Evolutionary conservation across 2,329 filamentous ascomycete species (phyloP), one percentile per base, ranked within the genome.

Genomic region (Colletotrichum sp.): DNA sequence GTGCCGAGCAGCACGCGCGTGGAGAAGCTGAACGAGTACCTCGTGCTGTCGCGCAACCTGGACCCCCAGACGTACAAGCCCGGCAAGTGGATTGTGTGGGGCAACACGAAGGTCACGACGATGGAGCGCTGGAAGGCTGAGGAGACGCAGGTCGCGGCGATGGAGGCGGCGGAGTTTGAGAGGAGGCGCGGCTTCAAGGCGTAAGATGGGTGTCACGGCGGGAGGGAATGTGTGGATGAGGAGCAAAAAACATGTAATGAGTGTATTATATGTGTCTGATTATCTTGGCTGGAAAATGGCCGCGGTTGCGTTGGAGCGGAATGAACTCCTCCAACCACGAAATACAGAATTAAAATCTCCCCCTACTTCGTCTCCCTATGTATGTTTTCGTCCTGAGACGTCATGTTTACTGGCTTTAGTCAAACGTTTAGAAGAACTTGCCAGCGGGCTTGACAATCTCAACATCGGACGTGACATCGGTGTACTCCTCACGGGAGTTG

Each of bases 11-110:
- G 84, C 75, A 86, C 87, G 60, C 87, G 88, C 80, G 85, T 89
- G 78, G 88, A 90, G 79, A 85, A 90, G 66, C 87, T 93, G 78
- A 82, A 88, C 3, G 94, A 95, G 86, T 91, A 94, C 80, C 78
- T 95, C 6, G 92, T 94, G 52, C 78, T 95, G 61, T 90, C 92
- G 80, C 81, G 87, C 32, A 72, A 83, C 34, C 77, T 90, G 59
- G 84, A 88, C 80, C 85, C 84, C 63, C 83, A 80, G 70, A 90
- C 89, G 24, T 90, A 86, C 78, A 81, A 86, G 80, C 82, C 87
- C 72, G 84, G 82, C 32, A 85, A 88, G 4, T 95, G 93, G 93
- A 88, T 86, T 81, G 83, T 94, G 67, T 93, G 93, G 90, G 93
- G 93, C 16, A 93, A 91, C 24, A 85, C 91, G 34, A 82, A 88